Base-by-base conservation (phyloP, 805 yeast genomes). In the Candida tammaniensis region DNA sequence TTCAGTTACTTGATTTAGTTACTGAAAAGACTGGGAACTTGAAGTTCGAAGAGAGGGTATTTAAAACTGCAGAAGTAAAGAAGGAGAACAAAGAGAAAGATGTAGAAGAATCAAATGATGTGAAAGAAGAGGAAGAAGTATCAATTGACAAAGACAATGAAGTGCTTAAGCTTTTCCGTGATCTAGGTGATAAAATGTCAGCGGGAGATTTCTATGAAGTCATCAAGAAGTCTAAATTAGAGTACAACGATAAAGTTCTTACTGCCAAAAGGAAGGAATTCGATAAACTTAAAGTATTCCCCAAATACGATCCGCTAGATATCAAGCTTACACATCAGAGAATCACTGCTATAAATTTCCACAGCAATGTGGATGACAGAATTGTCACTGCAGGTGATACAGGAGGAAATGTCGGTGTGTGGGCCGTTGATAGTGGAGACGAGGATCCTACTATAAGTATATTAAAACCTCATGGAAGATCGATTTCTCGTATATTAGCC, bases 351-450 rank as follows among this genome's bases (percentile, higher is more conserved):
- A 70, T 88, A 25, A 64, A 70, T 24, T 82, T 86, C 54, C 98
- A 91, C 57, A 96, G 97, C 0, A 59, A 84, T 0, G 54, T 52
- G 0, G 72, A 69, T 1, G 78, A 78, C 40, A 70, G 82, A 43
- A 49, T 91, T 4, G 68, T 88, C 2, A 54, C 86, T 20, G 96
- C 88, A 1, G 98, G 97, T 29, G 98, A 93, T 58, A 86, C 86
- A 9, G 61, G 64, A n/a, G 98, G 98, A 5, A 74, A 78, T 42
- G 59, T 88, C 27, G 97, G 97, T 0, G 69, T 93, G 11, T 91
- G 97, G 97, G 80, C 89, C 27, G 82, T 85, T 6, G 78, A 72
- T 41, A 57, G 68, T 5, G 18, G 13, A 12, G 58, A 54, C 2
- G 57, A 45, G 3, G 69, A 57, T 4, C 78, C 79, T 0, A 74